These are phyloP conservation scores for Camelina hispida DNA, from an alignment of 345 rosid species.

Conservation along the genomic window DNA sequence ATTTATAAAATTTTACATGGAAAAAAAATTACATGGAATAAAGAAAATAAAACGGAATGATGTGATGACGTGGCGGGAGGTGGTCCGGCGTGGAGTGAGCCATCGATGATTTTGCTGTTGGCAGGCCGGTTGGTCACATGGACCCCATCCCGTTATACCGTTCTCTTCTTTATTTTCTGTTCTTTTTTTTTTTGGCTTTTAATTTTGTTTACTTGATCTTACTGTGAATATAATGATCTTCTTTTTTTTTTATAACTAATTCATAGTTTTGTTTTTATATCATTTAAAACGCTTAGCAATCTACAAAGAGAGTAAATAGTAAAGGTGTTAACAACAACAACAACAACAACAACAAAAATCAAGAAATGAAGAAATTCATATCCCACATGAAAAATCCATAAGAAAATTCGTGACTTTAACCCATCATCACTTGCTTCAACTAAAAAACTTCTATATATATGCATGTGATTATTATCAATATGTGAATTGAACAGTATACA, in stretches of 20 bases:
- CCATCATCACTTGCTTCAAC: slow-evolving; percentile 19
- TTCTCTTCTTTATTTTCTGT: slow-evolving; percentile 33
- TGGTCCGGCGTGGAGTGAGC: slow-evolving; percentile 84
- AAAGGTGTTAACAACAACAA: neutral
- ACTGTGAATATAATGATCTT: no score
- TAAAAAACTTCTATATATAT: neutral
- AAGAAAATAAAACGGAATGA: slow-evolving; percentile 49
- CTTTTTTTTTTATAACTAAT: neutral
- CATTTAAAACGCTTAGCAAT: neutral
- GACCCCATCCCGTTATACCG: slow-evolving; percentile 57
- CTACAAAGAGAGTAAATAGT: neutral
- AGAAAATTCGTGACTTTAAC: neutral
- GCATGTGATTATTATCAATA: neutral
- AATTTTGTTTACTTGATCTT: slow-evolving; percentile 3
- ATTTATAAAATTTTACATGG: no score
- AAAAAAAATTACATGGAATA: no score
- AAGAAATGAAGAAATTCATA: neutral
- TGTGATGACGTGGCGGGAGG: slow-evolving; percentile 64
- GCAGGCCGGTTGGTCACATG: slow-evolving; percentile 57
- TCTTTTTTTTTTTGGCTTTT: neutral
- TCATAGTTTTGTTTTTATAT: neutral
- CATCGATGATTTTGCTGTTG: slow-evolving; percentile 61
- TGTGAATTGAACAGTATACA: slow-evolving; percentile 5
- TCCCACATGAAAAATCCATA: neutral
- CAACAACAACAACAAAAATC: neutral